phyloP scores from a whole-genome alignment of 371 early-diverging fungal genomes.

The Mucor saturninus region DNA sequence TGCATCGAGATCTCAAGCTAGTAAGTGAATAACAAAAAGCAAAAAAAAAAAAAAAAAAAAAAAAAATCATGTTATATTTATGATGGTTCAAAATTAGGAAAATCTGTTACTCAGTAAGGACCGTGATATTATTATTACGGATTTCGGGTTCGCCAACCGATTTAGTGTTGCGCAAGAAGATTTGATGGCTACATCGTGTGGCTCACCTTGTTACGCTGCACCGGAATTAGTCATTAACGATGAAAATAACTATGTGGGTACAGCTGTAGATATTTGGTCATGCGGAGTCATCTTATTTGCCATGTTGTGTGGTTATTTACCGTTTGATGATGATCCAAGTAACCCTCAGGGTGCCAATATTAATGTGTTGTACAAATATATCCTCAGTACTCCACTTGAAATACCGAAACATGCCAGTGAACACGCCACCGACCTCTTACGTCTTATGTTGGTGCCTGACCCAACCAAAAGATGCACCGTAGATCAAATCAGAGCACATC shows the following conservation, averaged over 20 bases:
- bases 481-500: conserved; percentile 59
- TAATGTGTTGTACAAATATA: conserved; percentile 68
- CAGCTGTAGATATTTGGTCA: conserved; percentile 94
- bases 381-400: conserved; percentile 61
- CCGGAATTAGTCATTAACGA: conserved; percentile 95
- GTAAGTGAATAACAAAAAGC: conserved; percentile 15
- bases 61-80: not conserved
- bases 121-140: conserved; percentile 91
- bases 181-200: conserved; percentile 89
- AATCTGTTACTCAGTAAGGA: conserved; percentile 85
- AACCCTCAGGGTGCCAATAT: conserved; percentile 72
- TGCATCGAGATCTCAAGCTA: conserved; percentile 74
- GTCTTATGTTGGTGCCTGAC: conserved; percentile 64
- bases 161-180: conserved; percentile 64
- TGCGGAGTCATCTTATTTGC: conserved; percentile 89
- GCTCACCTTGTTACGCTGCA: conserved; percentile 97
- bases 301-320: conserved; percentile 77
- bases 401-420: conserved; percentile 56
- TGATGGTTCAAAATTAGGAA: conserved; percentile 59
- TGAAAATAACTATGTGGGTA: conserved; percentile 94
- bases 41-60: not conserved
- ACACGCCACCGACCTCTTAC: conserved; percentile 56
- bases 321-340: conserved; percentile 79
- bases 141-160: conserved; percentile 98
- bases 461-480: conserved; percentile 62